Conservation (phyloP, 169 alveolate species). For the Eimeria sp. region DNA sequence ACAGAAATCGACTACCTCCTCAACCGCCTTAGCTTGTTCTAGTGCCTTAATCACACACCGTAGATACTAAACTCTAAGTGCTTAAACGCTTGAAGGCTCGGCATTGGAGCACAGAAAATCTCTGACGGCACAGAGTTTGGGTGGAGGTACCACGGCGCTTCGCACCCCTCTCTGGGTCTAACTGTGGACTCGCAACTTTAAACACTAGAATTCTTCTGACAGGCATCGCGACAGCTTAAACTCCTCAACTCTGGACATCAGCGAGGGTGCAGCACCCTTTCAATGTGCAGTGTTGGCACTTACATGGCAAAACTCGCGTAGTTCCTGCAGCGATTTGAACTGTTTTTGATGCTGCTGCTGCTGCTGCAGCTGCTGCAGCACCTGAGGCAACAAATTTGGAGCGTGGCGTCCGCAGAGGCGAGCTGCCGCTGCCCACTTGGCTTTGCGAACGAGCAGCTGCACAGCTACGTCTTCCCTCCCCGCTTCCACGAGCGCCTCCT, state of each 20-base stretch:
- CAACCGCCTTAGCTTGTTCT: background rate
- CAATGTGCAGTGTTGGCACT: background rate
- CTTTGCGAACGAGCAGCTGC: background rate
- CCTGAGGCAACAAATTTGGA: slow-evolving; percentile 5
- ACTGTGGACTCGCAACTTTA: background rate
- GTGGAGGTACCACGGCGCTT: background rate
- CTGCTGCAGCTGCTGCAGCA: slow-evolving; percentile 9
- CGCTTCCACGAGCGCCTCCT: slow-evolving; percentile 30
- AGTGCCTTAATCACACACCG: background rate
- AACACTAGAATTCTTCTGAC: background rate
- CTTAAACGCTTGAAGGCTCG: background rate
- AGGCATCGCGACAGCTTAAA: background rate
- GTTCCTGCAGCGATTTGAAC: slow-evolving; percentile 15
- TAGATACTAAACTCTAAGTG: background rate
- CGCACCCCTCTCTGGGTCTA: background rate
- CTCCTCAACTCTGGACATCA: background rate
- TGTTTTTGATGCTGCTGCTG: background rate
- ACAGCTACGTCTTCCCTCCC: slow-evolving; percentile 5
- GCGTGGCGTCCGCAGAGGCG: slow-evolving; percentile 21
- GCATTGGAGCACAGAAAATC: background rate
- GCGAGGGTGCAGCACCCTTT: background rate
- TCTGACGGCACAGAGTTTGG: background rate
- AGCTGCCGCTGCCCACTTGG: slow-evolving; percentile 17
- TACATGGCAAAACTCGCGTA: slow-evolving; percentile 17
- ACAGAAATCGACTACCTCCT: background rate